Base-by-base conservation (phyloP, 169 alveolate genomes). In the Eimeria falciformis region DNA sequence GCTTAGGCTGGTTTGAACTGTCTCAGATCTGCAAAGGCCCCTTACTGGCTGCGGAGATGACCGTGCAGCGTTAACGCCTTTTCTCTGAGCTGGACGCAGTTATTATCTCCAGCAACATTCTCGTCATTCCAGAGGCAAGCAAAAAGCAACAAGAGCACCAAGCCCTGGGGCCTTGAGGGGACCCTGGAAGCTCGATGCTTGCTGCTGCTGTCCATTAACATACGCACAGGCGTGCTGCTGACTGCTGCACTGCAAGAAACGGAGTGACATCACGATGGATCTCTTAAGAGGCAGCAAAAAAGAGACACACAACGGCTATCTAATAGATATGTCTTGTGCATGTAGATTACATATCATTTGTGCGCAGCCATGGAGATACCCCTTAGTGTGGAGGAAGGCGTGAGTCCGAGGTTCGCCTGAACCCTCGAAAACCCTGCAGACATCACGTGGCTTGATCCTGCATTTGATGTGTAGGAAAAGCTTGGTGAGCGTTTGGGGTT, bases 31-130 rank as follows among this genome's bases (percentile, higher is more conserved):
- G 98, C 94, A 89, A 93, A 46, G 95, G 95, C 55, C 97, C 98
- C 18, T 94, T 91, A 0, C 91, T 96, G 71, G 96, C 97, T 40
- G 93, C 97, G 46, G 97, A 97, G 77, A 95, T 97, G 0, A 95
- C 97, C 43, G 93, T 97, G 40, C 96, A 95, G 90, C 98, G 98
- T 29, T 68, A 83, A 18, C 92, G 96, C 25, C 93, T 97, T 40
- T 96, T 95, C 78, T 87, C 81, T 25, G 79, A 90, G 50, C 94
- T 95, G 11, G 97, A 96, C 94, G 95, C 96, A 17, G 96, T 96
- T 3, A 96, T 96, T 17, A 95, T 97, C 12, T 97, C 96, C 91
- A 94, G 97, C 23, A 98, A 97, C 78, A 97, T 97, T 47, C 89
- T 97, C 73, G 96, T 96, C 66, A 90, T 97, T n/a, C 97, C 97